Conservation (phyloP, 306 rosid species). For the Dalbergia cultrata region DNA sequence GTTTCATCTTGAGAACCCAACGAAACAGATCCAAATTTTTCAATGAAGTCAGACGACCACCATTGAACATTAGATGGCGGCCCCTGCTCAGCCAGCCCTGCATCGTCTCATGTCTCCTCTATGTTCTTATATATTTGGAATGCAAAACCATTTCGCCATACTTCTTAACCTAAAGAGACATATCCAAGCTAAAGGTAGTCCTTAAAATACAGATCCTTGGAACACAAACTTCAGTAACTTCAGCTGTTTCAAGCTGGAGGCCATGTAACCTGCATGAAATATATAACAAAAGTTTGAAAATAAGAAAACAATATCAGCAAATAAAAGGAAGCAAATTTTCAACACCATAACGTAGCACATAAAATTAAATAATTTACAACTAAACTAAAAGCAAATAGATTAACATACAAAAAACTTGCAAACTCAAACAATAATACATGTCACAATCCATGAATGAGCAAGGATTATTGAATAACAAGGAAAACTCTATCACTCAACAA, state of each 20-base stretch:
- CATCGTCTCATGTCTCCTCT: constrained; percentile 92
- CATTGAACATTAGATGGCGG: constrained; percentile 84
- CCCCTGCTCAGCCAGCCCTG: constrained; percentile 88
- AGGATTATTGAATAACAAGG: too few relatives aligned
- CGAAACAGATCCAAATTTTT: constrained; percentile 87
- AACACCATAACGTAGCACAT: constrained; percentile 17
- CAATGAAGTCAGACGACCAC: constrained; percentile 94
- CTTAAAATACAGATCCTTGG: constrained; percentile 53
- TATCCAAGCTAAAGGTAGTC: constrained; percentile 53
- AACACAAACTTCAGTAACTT: constrained; percentile 50
- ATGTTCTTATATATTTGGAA: constrained; percentile 73
- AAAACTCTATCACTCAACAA: too few relatives aligned
- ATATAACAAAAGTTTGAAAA: constrained; percentile 35
- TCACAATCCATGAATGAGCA: too few relatives aligned
- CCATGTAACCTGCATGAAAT: constrained; percentile 70
- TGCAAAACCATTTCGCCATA: constrained; percentile 85
- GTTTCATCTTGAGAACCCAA: constrained; percentile 81
- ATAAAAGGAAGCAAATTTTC: constrained; percentile 16
- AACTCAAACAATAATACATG: too few relatives aligned
- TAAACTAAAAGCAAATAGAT: constrained; percentile 36
- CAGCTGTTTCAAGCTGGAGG: constrained; percentile 74
- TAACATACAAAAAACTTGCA: constrained; percentile 25
- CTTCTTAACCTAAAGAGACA: constrained; percentile 72
- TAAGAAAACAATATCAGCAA: not conserved
- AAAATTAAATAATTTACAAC: constrained; percentile 29